phyloP scores from a whole-genome alignment of 306 rosid genomes.

The Vigna nakashimae region DNA sequence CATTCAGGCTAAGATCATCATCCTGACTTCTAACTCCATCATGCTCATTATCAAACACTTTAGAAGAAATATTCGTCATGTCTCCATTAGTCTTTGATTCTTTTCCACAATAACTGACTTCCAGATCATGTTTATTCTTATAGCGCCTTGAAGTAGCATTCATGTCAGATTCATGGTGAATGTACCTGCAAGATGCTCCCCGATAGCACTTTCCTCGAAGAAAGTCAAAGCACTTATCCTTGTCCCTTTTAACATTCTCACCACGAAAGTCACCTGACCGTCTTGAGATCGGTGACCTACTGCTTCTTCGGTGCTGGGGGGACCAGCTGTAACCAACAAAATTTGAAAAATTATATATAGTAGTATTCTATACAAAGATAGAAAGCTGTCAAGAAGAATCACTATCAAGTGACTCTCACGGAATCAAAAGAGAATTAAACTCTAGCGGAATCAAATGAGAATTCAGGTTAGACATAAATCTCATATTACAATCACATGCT shows the following conservation, averaged over 20 bases:
- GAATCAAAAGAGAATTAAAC: too few species aligned
- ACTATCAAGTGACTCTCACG: too few species aligned
- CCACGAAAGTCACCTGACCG: conserved; percentile 61
- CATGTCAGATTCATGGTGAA: conserved; percentile 72
- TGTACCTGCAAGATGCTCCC: conserved; percentile 80
- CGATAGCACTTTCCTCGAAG: conserved; percentile 80
- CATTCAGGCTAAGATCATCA: conserved; percentile 47
- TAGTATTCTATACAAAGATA: conserved; percentile 22
- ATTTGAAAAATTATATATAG: conserved; percentile 25
- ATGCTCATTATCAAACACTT: conserved; percentile 51
- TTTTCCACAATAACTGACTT: conserved; percentile 50
- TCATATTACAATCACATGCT: too few species aligned
- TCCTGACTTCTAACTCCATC: conserved; percentile 57
- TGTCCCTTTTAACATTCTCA: conserved; percentile 68
- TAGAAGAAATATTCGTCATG: conserved; percentile 39
- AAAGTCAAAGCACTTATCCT: conserved; percentile 76
- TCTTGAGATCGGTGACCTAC: conserved; percentile 80
- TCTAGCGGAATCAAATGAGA: too few species aligned
- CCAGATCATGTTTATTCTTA: conserved; percentile 63
- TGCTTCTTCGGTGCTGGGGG: conserved; percentile 74
- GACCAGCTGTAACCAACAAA: conserved; percentile 74
- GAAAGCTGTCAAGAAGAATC: too few species aligned
- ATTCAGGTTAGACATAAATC: too few species aligned
- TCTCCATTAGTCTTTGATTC: conserved; percentile 51
- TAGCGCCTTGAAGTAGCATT: conserved; percentile 65